These are phyloP conservation scores for Gossypium rotundifolium DNA, from an alignment of 345 rosid genomes.

Conservation along the genomic window DNA sequence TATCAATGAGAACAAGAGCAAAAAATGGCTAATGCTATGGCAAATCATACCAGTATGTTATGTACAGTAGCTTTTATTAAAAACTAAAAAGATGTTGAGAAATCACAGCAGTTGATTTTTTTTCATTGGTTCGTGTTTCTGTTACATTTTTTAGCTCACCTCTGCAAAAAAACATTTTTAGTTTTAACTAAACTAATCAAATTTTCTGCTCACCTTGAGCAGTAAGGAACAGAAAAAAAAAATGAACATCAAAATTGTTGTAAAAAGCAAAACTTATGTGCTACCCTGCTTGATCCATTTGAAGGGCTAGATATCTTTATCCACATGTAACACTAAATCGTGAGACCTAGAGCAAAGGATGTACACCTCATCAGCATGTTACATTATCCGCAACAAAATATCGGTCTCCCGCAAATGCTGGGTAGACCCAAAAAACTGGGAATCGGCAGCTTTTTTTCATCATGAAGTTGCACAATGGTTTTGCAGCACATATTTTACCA, in stretches of 20 bases:
- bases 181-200: constrained; percentile 2
- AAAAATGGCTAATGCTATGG: no score
- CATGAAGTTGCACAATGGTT: constrained; percentile 31
- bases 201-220: constrained; percentile 28
- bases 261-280: constrained; percentile 3
- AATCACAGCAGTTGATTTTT: no score
- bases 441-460: neutral
- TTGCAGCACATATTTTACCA: constrained; percentile 63
- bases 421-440: neutral
- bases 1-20: no score
- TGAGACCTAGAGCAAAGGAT: neutral
- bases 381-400: neutral
- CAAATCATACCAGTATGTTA: no score
- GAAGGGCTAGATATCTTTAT: neutral
- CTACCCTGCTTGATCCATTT: neutral
- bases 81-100: no score
- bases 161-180: constrained; percentile 13
- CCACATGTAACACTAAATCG: neutral
- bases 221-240: neutral
- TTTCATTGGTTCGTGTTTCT: no score
- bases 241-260: constrained; percentile 19
- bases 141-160: neutral
- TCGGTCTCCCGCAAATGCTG: neutral
- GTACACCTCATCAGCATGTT: constrained; percentile 11
- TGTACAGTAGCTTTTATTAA: no score